Evolutionary conservation across 2,329 filamentous ascomycete species (phyloP).

Genomic region (Diaporthe sp.): DNA sequence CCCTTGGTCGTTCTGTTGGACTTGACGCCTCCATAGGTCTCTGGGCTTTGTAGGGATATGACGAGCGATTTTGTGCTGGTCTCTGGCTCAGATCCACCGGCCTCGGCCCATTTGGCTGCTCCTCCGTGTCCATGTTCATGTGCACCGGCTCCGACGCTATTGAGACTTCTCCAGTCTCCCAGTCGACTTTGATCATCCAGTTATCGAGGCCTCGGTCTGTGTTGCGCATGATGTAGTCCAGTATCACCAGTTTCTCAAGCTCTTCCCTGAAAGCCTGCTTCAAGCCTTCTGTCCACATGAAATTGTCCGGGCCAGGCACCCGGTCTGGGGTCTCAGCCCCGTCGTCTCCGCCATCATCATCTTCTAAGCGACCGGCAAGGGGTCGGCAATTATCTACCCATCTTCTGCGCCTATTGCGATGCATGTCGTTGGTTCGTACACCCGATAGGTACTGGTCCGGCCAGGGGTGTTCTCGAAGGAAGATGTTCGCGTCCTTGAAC

Average conservation of each 20-base stretch:
- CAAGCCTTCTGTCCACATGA: slow-evolving; percentile 87
- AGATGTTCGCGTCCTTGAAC: slow-evolving; percentile 96
- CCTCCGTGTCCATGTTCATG: slow-evolving; percentile 71
- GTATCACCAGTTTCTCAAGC: slow-evolving; percentile 94
- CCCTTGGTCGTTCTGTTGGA: slow-evolving; percentile 56
- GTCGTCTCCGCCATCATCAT: slow-evolving; percentile 68
- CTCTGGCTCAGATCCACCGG: slow-evolving; percentile 68
- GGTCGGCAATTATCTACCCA: slow-evolving; percentile 90
- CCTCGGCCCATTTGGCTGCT: slow-evolving; percentile 67
- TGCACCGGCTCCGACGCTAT: slow-evolving; percentile 85
- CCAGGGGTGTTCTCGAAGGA: slow-evolving; percentile 95
- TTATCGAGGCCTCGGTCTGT: slow-evolving; percentile 97
- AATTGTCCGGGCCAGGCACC: slow-evolving; percentile 64
- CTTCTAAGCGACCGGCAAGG: slow-evolving; percentile 61
- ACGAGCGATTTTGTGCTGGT: slow-evolving; percentile 56
- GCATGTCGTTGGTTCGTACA: slow-evolving; percentile 76
- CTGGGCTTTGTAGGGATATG: slow-evolving; percentile 80
- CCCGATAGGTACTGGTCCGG: slow-evolving; percentile 85
- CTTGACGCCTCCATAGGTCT: slow-evolving; percentile 86
- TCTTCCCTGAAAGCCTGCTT: slow-evolving; percentile 96
- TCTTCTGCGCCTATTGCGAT: slow-evolving; percentile 75
- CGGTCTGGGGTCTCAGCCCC: slow-evolving; percentile 50
- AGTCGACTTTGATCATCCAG: slow-evolving; percentile 99
- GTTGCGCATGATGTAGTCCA: slow-evolving; percentile 99
- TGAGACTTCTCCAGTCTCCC: slow-evolving; percentile 83